Evolutionary conservation across 2,329 filamentous ascomycete species (phyloP).

Genomic region (Aspergillus udagawae): DNA sequence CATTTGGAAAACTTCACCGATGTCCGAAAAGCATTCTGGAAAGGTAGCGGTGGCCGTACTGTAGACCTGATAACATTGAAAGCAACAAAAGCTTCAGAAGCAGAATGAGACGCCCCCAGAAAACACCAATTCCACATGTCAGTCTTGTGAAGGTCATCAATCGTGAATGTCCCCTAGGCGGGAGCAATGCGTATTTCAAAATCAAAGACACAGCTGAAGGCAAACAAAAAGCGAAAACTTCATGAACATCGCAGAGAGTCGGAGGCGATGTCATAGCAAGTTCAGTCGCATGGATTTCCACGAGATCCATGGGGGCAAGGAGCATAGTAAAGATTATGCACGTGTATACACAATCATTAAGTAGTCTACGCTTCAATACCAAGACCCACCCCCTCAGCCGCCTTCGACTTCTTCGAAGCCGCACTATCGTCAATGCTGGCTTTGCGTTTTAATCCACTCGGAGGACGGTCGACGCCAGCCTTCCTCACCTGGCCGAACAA

Average conservation of each 20-base stretch:
- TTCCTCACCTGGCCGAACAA: slow-evolving; percentile 62
- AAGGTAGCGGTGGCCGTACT: neutral
- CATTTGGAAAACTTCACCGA: neutral
- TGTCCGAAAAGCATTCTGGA: neutral
- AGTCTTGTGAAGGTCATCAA: slow-evolving; percentile 16
- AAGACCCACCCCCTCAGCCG: slow-evolving; percentile 50
- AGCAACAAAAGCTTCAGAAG: neutral
- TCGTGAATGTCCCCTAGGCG: slow-evolving; percentile 11
- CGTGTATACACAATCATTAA: slow-evolving; percentile 15
- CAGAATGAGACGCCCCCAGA: neutral
- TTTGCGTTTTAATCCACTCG: slow-evolving; percentile 36
- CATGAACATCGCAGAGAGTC: slow-evolving; percentile 5
- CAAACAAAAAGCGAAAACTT: neutral
- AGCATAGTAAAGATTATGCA: slow-evolving; percentile 23
- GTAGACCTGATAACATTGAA: neutral
- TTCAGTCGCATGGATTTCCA: neutral
- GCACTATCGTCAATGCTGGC: slow-evolving; percentile 32
- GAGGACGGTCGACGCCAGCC: slow-evolving; percentile 38
- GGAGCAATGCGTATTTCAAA: slow-evolving; percentile 2
- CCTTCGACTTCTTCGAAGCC: slow-evolving; percentile 49
- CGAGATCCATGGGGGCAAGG: slow-evolving; percentile 11
- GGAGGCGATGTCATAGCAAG: neutral
- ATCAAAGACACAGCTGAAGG: slow-evolving; percentile 5
- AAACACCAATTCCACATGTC: slow-evolving; percentile 17
- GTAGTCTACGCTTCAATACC: slow-evolving; percentile 48